Percentiles rank a stretch among this genome's conserved stretches.
Evolutionary conservation across 2,329 filamentous ascomycete genomes (phyloP).

Genomic region (Allantophomopsis cytisporea): DNA sequence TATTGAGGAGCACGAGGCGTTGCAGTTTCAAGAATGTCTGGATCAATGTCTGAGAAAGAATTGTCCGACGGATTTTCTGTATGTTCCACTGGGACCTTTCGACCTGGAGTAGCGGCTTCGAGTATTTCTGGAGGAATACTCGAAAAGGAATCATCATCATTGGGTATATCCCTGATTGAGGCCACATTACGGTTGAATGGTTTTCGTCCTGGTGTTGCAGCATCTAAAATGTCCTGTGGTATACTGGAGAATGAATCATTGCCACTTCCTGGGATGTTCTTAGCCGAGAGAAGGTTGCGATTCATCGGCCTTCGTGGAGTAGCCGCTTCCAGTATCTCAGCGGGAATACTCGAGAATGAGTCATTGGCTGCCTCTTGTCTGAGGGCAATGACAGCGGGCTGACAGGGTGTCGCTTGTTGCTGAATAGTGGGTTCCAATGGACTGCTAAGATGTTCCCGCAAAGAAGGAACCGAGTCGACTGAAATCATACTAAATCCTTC

Average conservation of each 20-base stretch:
- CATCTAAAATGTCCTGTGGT: constrained; percentile 8
- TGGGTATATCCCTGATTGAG: not conserved
- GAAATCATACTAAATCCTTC: constrained; percentile 45
- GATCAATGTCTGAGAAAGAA: constrained; percentile 13
- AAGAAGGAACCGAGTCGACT: constrained; percentile 34
- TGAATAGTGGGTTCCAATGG: constrained; percentile 3
- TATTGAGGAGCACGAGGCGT: not conserved
- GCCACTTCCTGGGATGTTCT: not conserved
- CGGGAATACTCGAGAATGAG: constrained; percentile 13
- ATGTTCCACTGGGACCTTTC: not conserved
- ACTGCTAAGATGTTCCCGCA: constrained; percentile 25
- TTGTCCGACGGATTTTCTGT: constrained; percentile 4
- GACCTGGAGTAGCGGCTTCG: constrained; percentile 2
- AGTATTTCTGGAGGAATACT: constrained; percentile 2
- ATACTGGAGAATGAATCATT: constrained; percentile 14
- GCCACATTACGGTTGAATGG: constrained; percentile 1
- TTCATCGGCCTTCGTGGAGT: constrained; percentile 6
- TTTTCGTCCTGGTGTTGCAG: constrained; percentile 6
- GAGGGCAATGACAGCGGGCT: not conserved
- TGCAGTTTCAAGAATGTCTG: constrained; percentile 8
- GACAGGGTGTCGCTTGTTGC: not conserved
- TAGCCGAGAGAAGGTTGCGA: not conserved
- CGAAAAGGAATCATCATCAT: constrained; percentile 3
- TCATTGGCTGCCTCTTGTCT: constrained; percentile 4
- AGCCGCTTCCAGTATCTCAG: constrained; percentile 10